Base-by-base conservation (phyloP, 2,329 filamentous ascomycete genomes). In the Zelopaecilomyces penicillatus region DNA sequence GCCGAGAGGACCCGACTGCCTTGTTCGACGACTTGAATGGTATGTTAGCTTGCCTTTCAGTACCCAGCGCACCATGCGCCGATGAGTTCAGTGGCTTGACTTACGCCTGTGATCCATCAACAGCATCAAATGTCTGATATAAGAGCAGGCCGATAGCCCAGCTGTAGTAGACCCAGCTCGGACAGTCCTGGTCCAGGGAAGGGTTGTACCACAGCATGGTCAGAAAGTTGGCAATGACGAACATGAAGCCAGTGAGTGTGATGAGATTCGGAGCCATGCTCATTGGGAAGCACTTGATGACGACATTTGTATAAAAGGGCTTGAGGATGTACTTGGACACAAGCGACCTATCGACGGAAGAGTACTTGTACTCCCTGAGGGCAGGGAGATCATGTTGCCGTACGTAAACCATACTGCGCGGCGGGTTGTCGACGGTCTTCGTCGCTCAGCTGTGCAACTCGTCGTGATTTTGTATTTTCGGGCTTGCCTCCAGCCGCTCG, bases 51-150 rank as follows among this genome's bases (percentile, higher is more conserved):
- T 7, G n/a, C 37, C 19, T 19, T 19, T 19, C 19, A 19, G 19
- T 19, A 19, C 19, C 19, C 19, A 19, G 19, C 19, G 19, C n/a
- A 27, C 8, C 27, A 39, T 30, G 2, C 27, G 39, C 38, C 31
- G 50, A 4, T n/a, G 12, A 30, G 10, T 30, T 19, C 19, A 19
- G 19, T 19, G 19, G 19, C 19, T 19, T 19, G 19, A 77, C 85
- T 63, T 74, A 88, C 82, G 93, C 93, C 65, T 98, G 93, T 30
- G 85, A 78, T 42, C 93, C 93, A 66, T 98, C 93, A 28, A 97
- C 89, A 2, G 91, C 93, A 67, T 98, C 93, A 67, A 98, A 96
- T 1, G 91, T 97, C 76, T 98, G 93, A 67, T 98, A 98, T 42
- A 97, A 65, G 64, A 97, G 96, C 53, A 98, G 69, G 2, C 93